Base-by-base conservation (phyloP, 2,329 filamentous ascomycete genomes). In the Capronia epimyces region DNA sequence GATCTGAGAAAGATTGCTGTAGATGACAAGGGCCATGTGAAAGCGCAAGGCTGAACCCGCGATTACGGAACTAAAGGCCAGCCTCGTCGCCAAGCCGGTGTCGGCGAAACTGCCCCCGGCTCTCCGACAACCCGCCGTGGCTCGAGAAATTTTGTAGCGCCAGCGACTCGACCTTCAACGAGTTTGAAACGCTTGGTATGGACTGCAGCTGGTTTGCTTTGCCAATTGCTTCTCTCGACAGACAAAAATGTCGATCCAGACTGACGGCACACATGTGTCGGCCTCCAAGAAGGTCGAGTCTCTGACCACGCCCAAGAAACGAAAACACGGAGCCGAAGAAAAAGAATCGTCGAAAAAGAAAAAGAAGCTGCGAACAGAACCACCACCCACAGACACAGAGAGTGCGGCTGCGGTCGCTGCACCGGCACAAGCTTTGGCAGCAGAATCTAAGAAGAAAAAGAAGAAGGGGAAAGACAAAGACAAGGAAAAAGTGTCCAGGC, bases 391-490 rank as follows among this genome's bases (percentile, higher is more conserved):
- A 20, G 34, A 37, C 8, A 7, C 13, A 32, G 12, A 32, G 3
- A 32, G 29, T 34, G 18, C 37, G 15, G 31, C 29, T 22, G 32
- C 29, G 18, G 34, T 37, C 7, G 34, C 34, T 4, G 6, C 34
- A 4, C 34, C 18, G 12, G 6, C 34, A 37, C 15, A 37, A 20
- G 21, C 24, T 1, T 22, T 20, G 36, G 37, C 32, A 20, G 16
- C 31, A 12, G 32, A 27, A 3, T 32, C 20, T 24, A 44, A 52
- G 18, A 34, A 43, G 13, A 49, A 31, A 25, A 53, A 53, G 41
- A 56, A 52, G 39, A 59, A 49, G 40, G 55, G 53, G 57, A 58
- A 58, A n/a, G 25, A 45, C 29, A 50, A 47, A 43, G 46, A 54
- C n/a, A 32, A 44, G 39, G 22, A 41, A 8, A 42, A 24, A 25